phyloP scores from a whole-genome alignment of 352 stramenopile genomes.

The Thraustochytrium sp. region DNA sequence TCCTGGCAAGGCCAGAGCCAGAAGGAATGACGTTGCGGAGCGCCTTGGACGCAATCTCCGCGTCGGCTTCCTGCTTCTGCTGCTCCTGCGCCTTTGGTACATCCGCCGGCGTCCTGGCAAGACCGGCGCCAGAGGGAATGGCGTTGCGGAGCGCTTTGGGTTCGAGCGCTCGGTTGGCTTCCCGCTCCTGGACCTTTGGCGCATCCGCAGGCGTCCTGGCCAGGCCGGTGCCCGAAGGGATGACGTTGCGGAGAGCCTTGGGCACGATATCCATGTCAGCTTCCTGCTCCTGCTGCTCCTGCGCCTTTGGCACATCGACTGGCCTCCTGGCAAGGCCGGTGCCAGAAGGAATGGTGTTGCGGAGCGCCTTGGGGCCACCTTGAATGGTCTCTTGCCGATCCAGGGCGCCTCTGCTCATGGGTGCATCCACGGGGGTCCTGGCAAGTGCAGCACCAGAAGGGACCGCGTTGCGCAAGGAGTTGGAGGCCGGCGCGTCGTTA shows the following conservation, averaged over 20 bases:
- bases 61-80: too few species aligned
- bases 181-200: neutral
- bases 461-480: too few species aligned
- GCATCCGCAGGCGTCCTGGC: neutral
- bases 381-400: neutral
- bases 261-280: neutral
- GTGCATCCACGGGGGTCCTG: neutral
- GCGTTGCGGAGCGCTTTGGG: neutral
- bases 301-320: neutral
- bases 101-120: slow-evolving; percentile 7
- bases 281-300: too few species aligned
- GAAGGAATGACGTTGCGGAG: too few species aligned
- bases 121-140: neutral
- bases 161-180: neutral
- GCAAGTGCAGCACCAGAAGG: neutral
- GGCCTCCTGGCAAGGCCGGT: neutral
- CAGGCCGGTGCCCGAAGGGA: neutral
- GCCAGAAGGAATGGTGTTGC: neutral
- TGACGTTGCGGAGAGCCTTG: neutral
- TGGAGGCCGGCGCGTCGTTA: too few species aligned
- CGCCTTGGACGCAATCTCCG: too few species aligned
- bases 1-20: too few species aligned
- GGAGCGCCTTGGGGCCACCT: too few species aligned
- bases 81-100: neutral
- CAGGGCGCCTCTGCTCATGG: too few species aligned